phyloP scores from a whole-genome alignment of 352 stramenopile species.

The Globisporangium camurandrum region DNA sequence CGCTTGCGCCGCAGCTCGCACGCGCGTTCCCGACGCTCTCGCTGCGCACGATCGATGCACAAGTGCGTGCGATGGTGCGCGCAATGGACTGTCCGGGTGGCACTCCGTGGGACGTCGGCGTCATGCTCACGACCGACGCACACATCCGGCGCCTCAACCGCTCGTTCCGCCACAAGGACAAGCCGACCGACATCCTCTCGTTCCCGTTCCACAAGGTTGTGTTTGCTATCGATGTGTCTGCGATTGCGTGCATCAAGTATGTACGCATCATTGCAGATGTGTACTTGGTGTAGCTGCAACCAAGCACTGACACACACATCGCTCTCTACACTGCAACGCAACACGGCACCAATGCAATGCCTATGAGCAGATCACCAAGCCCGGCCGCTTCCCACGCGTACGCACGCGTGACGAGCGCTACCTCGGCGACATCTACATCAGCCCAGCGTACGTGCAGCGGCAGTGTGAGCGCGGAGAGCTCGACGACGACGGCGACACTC shows the following conservation, averaged over 20 bases:
- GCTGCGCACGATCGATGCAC: conserved; percentile 39
- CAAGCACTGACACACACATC: neutral
- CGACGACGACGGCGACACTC: conserved; percentile 35
- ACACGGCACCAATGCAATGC: neutral
- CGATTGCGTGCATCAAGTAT: neutral
- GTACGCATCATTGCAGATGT: neutral
- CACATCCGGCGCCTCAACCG: conserved; percentile 75
- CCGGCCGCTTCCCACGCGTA: conserved; percentile 54
- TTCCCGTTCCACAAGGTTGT: conserved; percentile 77
- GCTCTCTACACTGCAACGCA: neutral
- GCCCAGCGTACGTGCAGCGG: conserved; percentile 61
- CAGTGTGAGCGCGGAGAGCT: conserved; percentile 58
- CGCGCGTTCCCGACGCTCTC: conserved; percentile 26
- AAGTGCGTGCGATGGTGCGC: conserved; percentile 67
- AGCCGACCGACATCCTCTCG: conserved; percentile 74
- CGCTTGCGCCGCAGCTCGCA: conserved; percentile 27
- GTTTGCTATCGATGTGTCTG: neutral
- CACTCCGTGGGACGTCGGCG: conserved; percentile 62
- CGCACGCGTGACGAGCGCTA: conserved; percentile 51
- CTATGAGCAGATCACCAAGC: conserved; percentile 29
- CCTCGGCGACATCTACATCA: conserved; percentile 82
- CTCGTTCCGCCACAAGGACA: conserved; percentile 67
- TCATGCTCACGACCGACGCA: conserved; percentile 74
- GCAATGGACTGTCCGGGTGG: conserved; percentile 48
- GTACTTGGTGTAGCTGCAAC: neutral